Evolutionary conservation across 208 protist genomes (phyloP).

Genomic region (Naegleria lovaniensis): DNA sequence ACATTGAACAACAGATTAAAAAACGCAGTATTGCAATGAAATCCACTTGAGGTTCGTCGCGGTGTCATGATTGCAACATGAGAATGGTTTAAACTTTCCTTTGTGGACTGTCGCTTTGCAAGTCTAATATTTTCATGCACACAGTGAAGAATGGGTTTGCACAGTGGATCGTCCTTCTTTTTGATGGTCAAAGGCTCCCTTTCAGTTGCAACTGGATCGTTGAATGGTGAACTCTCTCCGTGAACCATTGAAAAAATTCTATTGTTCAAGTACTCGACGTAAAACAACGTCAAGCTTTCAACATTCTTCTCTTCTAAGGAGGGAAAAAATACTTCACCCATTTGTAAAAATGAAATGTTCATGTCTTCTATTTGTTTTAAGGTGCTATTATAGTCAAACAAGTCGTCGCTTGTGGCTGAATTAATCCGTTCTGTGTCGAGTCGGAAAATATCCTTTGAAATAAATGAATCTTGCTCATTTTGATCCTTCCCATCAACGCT

Average conservation of each 20-base stretch:
- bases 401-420: neutral
- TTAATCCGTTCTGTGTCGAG: neutral
- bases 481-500: neutral
- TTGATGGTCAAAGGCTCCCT: neutral
- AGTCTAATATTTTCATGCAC: neutral
- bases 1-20: neutral
- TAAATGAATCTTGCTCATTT: neutral
- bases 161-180: neutral
- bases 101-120: neutral
- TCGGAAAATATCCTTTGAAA: neutral
- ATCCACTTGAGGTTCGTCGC: neutral
- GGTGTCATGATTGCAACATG: too few species aligned
- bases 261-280: neutral
- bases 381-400: neutral
- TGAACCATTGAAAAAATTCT: neutral
- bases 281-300: neutral
- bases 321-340: neutral
- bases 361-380: neutral
- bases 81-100: neutral
- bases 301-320: neutral
- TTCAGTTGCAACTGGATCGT: neutral
- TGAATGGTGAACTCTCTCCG: neutral
- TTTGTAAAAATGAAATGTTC: neutral
- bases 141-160: neutral
- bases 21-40: neutral